Evolutionary conservation across 768 basidiomycete species (phyloP), one percentile per base, ranked within the genome.

Genomic region (Trametes coccinea): DNA sequence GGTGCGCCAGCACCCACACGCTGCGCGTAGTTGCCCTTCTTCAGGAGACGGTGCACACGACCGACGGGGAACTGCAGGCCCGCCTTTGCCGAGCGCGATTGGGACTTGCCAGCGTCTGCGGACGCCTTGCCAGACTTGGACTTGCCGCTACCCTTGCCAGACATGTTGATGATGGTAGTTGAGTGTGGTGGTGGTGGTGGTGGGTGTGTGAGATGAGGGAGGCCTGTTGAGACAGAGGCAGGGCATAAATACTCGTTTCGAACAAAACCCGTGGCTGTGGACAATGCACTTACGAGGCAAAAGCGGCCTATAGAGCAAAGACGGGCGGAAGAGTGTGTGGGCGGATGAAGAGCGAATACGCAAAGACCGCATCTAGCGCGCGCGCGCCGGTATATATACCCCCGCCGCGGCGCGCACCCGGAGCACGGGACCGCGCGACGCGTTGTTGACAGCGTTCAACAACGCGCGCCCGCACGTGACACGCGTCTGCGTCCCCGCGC

Each of bases 1-100:
- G 89, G 92, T 66, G 93, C 91, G 75, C 93, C 93, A 60, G 87
- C 86, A 73, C 92, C 93, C 66, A 96, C 85, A 72, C 93, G 90
- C 71, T 88, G 87, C 34, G 91, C 88, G 67, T 92, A 92, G 79
- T 91, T 91, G 62, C 91, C 90, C 74, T 82, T 84, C 82, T 93
- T 92, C 70, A 95, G 75, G 64, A 90, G 82, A 82, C 92, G 89
- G 75, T 93, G 92, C 69, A 95, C 88, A 87, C 94, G 91, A 78
- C 93, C 92, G 69, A 96, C 93, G 46, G 93, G 94, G 78, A 90
- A 90, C 75, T 91, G 89, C 56, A 91, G 86, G 57, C 89, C 89
- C 47, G 89, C 89, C 70, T 83, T 86, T 34, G 87, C 82, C 6
- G 89, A 90, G 64, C 89, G 89, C 1, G 88, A 89, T 61, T 83